A percentile compares a stretch with the other conserved stretches of the same genome.
phyloP scores from a whole-genome alignment of 352 stramenopile genomes.

The Aphanomyces invadans region DNA sequence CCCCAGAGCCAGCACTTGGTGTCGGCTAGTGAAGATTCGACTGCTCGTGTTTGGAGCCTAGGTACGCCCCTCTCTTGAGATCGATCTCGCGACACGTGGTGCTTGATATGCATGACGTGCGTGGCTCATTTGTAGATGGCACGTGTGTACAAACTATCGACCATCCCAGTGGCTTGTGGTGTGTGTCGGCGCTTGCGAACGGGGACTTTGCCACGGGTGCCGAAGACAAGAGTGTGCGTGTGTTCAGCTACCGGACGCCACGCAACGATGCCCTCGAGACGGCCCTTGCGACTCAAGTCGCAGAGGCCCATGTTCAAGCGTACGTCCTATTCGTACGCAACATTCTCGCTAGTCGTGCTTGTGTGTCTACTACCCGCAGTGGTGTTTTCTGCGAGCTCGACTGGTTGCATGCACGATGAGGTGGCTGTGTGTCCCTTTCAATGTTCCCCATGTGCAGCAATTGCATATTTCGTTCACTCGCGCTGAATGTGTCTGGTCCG shows the following conservation, averaged over 20 bases:
- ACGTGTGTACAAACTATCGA: conserved; percentile 66
- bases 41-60: conserved; percentile 55
- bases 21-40: conserved; percentile 79
- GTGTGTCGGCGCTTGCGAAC: conserved; percentile 63
- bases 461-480: too few species aligned
- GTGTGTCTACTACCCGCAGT: too few species aligned
- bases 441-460: too few species aligned
- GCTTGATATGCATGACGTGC: conserved; percentile 17
- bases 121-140: conserved; percentile 31
- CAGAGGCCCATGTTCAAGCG: conserved; percentile 54
- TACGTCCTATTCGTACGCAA: conserved; percentile 48
- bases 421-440: too few species aligned
- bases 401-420: too few species aligned
- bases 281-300: conserved; percentile 50
- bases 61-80: conserved; percentile 23
- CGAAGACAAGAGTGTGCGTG: conserved; percentile 88
- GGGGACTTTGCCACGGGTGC: conserved; percentile 90
- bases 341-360: too few species aligned
- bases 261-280: conserved; percentile 46
- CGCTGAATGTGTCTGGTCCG: too few species aligned
- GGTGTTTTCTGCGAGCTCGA: too few species aligned
- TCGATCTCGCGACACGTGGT: conserved; percentile 25
- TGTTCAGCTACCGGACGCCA: conserved; percentile 72
- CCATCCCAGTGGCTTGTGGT: conserved; percentile 82
- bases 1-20: conserved; percentile 42